phyloP scores from a whole-genome alignment of 202 grass and related monocot species.

The Alloteropsis angusta region DNA sequence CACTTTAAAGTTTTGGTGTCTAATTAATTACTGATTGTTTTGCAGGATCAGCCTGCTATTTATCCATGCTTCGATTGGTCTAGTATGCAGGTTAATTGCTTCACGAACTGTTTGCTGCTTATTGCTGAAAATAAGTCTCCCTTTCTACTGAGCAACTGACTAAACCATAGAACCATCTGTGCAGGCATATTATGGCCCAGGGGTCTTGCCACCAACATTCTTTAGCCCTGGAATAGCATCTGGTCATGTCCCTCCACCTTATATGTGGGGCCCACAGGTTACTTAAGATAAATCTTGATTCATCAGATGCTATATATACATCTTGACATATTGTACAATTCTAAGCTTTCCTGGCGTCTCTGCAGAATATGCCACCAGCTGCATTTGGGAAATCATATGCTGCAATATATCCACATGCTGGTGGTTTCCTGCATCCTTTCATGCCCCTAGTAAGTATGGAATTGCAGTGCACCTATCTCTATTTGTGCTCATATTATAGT shows the following conservation, averaged over 20 bases:
- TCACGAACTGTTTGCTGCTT: not conserved
- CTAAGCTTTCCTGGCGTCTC: not conserved
- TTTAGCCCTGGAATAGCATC: constrained; percentile 32
- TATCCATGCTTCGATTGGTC: constrained; percentile 44
- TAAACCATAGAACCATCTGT: constrained; percentile 2
- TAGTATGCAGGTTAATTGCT: constrained; percentile 16
- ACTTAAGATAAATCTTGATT: constrained; percentile 18
- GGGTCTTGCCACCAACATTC: constrained; percentile 55
- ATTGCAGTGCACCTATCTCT: not conserved
- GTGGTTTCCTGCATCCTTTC: constrained; percentile 48
- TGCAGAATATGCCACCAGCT: constrained; percentile 30
- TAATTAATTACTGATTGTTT: constrained; percentile 15
- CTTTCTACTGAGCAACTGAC: not conserved
- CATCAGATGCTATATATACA: not conserved
- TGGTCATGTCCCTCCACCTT: constrained; percentile 52
- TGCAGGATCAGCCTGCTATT: constrained; percentile 34
- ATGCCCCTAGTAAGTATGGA: constrained; percentile 47
- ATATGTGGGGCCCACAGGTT: constrained; percentile 82
- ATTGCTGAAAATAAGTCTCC: not conserved
- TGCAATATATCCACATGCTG: constrained; percentile 57
- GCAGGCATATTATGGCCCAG: constrained; percentile 77
- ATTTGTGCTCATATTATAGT: not conserved
- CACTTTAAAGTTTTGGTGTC: not conserved
- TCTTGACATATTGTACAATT: not conserved
- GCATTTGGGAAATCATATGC: constrained; percentile 53